These are phyloP conservation scores for Closterium sp. DNA, from an alignment of 139 green algal genomes.

Conservation along the genomic window DNA sequence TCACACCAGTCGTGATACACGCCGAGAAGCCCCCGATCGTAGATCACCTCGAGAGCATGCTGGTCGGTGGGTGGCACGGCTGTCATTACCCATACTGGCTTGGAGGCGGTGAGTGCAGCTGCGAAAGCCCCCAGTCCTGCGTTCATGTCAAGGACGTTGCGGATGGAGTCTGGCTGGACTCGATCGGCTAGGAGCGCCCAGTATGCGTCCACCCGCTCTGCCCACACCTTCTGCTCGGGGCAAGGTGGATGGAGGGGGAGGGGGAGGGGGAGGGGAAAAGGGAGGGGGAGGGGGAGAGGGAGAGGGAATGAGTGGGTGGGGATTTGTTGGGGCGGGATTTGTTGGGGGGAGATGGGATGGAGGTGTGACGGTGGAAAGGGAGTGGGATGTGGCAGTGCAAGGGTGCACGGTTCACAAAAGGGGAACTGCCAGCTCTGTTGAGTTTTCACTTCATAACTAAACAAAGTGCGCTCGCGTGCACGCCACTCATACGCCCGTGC, in stretches of 20 bases:
- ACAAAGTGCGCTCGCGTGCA: too few species aligned
- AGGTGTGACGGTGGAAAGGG: too few species aligned
- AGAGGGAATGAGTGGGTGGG: neutral
- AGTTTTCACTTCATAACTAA: too few species aligned
- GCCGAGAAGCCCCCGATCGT: constrained; percentile 12
- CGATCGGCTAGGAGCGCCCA: neutral
- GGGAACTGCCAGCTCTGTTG: too few species aligned
- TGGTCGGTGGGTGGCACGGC: neutral
- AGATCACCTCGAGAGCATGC: neutral
- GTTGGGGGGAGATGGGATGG: neutral
- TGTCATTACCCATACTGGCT: constrained; percentile 29
- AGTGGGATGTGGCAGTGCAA: too few species aligned
- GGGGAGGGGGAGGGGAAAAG: too few species aligned
- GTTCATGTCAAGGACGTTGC: constrained; percentile 34
- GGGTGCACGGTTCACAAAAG: too few species aligned
- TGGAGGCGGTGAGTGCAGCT: constrained; percentile 8
- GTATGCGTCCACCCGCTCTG: neutral
- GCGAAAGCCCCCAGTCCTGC: constrained; percentile 5
- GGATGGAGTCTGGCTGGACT: constrained; percentile 3
- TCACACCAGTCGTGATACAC: constrained; percentile 28
- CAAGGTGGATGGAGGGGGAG: neutral
- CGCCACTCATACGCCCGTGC: neutral
- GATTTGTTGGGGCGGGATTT: neutral
- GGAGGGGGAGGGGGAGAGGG: too few species aligned
- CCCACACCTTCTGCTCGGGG: neutral